Conservation (phyloP, 2,329 filamentous ascomycete genomes). For the Apiospora koreana region DNA sequence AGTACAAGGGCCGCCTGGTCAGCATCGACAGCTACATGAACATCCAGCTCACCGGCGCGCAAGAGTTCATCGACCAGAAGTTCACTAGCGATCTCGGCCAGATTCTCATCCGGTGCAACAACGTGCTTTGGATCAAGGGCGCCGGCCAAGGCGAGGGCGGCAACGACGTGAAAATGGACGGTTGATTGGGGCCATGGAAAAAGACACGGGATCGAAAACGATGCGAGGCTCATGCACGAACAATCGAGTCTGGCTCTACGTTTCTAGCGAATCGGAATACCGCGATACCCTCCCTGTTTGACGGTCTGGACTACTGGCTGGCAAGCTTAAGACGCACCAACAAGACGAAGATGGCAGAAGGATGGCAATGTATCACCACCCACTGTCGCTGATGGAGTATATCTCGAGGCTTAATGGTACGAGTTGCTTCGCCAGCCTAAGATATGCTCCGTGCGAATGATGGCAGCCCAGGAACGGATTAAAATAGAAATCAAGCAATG, state of each 20-base stretch:
- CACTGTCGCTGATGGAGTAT: neutral
- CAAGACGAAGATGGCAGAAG: neutral
- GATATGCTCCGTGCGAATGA: neutral
- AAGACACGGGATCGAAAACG: neutral
- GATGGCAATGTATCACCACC: neutral
- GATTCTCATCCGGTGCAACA: slow-evolving; percentile 96
- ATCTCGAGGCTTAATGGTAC: neutral
- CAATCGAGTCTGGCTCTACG: neutral
- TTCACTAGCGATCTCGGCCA: slow-evolving; percentile 83
- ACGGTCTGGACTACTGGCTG: neutral
- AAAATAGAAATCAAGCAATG: neutral
- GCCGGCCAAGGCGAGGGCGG: slow-evolving; percentile 52
- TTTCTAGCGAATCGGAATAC: neutral
- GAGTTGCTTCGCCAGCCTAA: neutral
- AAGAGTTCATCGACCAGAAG: slow-evolving; percentile 90
- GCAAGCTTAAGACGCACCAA: neutral
- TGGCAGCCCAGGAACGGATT: neutral
- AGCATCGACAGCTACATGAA: slow-evolving; percentile 99
- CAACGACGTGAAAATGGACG: slow-evolving; percentile 62
- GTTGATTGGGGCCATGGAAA: slow-evolving; percentile 27
- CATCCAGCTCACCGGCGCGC: slow-evolving; percentile 85
- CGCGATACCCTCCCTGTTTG: neutral
- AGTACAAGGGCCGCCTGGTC: slow-evolving; percentile 93
- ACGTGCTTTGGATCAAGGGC: slow-evolving; percentile 87
- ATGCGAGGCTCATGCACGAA: neutral